These are phyloP conservation scores for Globisporangium iwayamae DNA, from an alignment of 352 stramenopile genomes.

Conservation along the genomic window DNA sequence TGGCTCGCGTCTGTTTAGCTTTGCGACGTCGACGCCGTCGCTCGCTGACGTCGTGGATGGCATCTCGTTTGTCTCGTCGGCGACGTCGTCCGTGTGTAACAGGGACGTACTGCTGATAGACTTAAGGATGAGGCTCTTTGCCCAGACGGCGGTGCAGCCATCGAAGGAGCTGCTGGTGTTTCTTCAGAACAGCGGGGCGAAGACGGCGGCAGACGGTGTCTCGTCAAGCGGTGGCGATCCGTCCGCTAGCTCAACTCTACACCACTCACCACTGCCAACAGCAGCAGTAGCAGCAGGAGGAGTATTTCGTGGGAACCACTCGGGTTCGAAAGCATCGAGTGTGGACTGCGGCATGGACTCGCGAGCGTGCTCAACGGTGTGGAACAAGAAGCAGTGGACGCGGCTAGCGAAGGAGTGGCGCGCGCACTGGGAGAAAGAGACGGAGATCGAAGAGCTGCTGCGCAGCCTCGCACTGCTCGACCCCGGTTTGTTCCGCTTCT, in stretches of 20 bases:
- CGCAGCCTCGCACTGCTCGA: constrained; percentile 32
- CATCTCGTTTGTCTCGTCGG: constrained; percentile 55
- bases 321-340: not conserved
- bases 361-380: constrained; percentile 22
- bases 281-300: not conserved
- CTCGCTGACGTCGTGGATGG: constrained; percentile 36
- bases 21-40: constrained; percentile 50
- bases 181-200: constrained; percentile 28
- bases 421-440: constrained; percentile 44
- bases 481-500: constrained; percentile 21
- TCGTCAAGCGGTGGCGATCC: not conserved
- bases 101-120: constrained; percentile 39
- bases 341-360: constrained; percentile 21
- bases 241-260: constrained; percentile 11
- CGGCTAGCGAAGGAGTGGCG: constrained; percentile 42
- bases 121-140: constrained; percentile 46
- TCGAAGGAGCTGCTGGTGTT: constrained; percentile 45
- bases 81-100: constrained; percentile 28
- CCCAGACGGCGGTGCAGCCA: constrained; percentile 29
- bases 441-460: constrained; percentile 25
- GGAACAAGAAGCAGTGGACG: constrained; percentile 49
- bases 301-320: not conserved
- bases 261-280: not conserved
- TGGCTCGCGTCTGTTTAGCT: constrained; percentile 66
- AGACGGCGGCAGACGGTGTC: constrained; percentile 4